Conservation (phyloP, 2,329 filamentous ascomycete species). For the Fusarium tjaetaba region DNA sequence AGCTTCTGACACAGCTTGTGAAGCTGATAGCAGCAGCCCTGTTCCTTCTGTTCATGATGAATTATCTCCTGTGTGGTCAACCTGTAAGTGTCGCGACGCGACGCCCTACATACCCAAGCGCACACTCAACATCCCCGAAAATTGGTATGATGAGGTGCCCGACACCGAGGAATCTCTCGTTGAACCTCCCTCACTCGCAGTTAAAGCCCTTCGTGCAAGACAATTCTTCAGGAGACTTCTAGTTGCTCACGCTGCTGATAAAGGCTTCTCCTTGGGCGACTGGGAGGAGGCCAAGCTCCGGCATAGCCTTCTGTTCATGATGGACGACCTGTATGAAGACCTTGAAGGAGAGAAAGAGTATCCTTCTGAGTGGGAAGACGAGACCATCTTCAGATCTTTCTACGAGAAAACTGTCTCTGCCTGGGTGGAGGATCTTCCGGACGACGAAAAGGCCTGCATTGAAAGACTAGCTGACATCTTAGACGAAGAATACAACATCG, state of each 20-base stretch:
- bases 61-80: too few species aligned
- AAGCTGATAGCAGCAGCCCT: fast-evolving
- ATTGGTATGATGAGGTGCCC: background rate
- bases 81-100: background rate
- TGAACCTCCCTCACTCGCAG: background rate
- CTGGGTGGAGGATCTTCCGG: background rate
- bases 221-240: background rate
- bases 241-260: too few species aligned
- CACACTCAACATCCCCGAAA: too few species aligned
- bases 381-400: background rate
- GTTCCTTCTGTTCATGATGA: fast-evolving
- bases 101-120: too few species aligned
- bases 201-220: background rate
- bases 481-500: fast-evolving
- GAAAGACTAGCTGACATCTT: background rate
- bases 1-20: too few species aligned
- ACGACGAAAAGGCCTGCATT: too few species aligned
- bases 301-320: background rate
- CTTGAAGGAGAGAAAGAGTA: background rate
- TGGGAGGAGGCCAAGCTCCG: background rate
- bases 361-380: background rate
- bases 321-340: background rate
- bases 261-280: too few species aligned
- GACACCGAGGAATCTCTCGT: background rate
- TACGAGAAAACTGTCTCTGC: background rate